Conservation (phyloP, 257 asterid genomes). For the Salvia hispanica region DNA sequence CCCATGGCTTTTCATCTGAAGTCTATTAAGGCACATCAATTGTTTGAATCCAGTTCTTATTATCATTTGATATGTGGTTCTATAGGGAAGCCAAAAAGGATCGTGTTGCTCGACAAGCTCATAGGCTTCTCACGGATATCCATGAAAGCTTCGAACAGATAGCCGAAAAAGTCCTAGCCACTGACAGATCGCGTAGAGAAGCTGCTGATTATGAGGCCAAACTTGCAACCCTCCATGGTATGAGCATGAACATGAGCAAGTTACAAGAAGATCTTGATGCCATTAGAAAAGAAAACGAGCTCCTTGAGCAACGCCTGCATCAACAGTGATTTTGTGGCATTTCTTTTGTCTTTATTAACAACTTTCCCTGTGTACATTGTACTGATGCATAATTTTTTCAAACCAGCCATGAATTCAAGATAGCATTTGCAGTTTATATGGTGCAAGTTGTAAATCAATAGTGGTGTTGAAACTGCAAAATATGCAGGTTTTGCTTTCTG, state of each 20-base stretch:
- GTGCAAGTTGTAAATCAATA: too few species aligned
- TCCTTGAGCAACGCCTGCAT: constrained; percentile 48
- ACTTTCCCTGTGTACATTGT: too few species aligned
- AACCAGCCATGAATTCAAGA: too few species aligned
- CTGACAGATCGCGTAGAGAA: constrained; percentile 65
- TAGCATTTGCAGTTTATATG: too few species aligned
- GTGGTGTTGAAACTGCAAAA: too few species aligned
- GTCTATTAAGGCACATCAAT: not conserved
- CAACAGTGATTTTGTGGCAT: constrained; percentile 6
- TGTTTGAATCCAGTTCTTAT: not conserved
- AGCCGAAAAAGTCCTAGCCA: constrained; percentile 56
- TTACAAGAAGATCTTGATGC: constrained; percentile 66
- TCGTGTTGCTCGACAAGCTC: constrained; percentile 62
- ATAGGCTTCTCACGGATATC: constrained; percentile 58
- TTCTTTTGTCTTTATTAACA: too few species aligned
- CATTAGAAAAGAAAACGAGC: constrained; percentile 66
- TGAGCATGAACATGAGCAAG: constrained; percentile 61
- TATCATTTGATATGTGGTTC: not conserved
- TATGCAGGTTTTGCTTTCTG: too few species aligned
- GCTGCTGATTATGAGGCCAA: constrained; percentile 67
- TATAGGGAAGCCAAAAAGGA: constrained; percentile 82
- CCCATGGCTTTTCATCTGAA: not conserved
- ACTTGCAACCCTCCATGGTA: constrained; percentile 49
- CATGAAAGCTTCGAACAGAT: constrained; percentile 72
- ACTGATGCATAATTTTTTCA: too few species aligned